Percentiles rank a stretch among this genome's conserved stretches.
Evolutionary conservation across 352 stramenopile genomes (phyloP).

Genomic region (Hyaloperonospora arabidopsidis): DNA sequence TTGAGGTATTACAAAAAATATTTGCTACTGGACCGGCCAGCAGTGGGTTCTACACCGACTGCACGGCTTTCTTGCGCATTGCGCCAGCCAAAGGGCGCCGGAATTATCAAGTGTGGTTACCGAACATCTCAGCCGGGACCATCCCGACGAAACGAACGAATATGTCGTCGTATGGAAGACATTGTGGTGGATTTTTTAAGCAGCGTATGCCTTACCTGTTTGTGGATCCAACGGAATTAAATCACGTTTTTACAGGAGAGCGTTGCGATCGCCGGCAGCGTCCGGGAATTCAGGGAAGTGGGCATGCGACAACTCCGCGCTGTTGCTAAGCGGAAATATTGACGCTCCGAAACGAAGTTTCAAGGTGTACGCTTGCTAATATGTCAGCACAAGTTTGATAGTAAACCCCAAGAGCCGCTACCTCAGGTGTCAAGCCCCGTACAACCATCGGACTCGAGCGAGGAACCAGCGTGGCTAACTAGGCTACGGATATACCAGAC

Average conservation of each 20-base stretch:
- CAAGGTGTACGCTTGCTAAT: neutral
- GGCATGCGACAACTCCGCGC: neutral
- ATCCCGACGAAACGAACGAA: neutral
- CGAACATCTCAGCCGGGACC: neutral
- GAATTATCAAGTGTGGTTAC: neutral
- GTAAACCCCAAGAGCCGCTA: neutral
- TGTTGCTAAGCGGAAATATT: neutral
- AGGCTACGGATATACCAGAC: constrained; percentile 2
- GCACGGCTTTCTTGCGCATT: neutral
- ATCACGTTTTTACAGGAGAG: neutral
- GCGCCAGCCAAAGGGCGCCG: neutral
- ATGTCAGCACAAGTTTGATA: neutral
- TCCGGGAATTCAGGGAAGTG: neutral
- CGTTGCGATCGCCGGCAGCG: neutral
- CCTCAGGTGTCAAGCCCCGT: neutral
- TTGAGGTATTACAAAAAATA: no score
- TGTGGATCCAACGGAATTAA: neutral
- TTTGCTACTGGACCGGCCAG: no score
- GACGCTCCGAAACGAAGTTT: neutral
- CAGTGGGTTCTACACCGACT: no score
- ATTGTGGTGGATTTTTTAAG: neutral
- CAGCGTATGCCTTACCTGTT: neutral
- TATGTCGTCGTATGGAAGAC: neutral
- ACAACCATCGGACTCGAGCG: neutral
- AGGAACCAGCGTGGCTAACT: constrained; percentile 3